Conservation (phyloP, 2,329 filamentous ascomycete species). For the Neocatenulostroma microsporum region DNA sequence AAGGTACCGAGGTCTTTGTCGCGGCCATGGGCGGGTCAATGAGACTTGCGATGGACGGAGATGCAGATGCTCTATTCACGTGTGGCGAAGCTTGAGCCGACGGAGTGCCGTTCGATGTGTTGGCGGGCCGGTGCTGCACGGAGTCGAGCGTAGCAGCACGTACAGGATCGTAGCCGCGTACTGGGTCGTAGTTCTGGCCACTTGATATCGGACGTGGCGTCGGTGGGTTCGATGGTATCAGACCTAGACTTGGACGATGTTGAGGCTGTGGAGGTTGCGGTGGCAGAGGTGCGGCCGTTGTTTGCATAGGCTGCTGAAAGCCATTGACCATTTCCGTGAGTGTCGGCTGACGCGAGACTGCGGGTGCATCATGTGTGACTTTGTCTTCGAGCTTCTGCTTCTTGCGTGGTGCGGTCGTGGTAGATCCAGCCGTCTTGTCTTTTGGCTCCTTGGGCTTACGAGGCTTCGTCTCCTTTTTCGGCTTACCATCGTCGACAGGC, state of each 20-base stretch:
- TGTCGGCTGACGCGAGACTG: conserved; percentile 31
- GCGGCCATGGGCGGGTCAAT: conserved; percentile 58
- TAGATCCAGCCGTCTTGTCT: conserved; percentile 34
- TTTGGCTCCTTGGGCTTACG: conserved; percentile 42
- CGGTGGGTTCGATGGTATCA: conserved; percentile 29
- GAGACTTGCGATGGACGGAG: conserved; percentile 83
- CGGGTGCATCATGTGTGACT: conserved; percentile 18
- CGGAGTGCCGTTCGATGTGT: conserved; percentile 16
- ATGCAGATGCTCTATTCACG: conserved; percentile 70
- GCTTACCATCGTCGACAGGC: conserved; percentile 34
- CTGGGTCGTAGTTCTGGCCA: conserved; percentile 82
- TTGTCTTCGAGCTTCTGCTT: conserved; percentile 36
- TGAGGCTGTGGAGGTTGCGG: conserved; percentile 17
- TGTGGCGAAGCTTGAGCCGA: conserved; percentile 35
- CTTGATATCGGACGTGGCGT: conserved; percentile 50
- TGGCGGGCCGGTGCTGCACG: conserved; percentile 18
- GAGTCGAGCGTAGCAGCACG: conserved; percentile 46
- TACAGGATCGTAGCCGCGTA: conserved; percentile 80
- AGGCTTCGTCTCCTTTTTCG: conserved; percentile 32
- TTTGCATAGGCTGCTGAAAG: conserved; percentile 21
- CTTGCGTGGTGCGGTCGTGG: conserved; percentile 41
- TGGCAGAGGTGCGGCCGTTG: conserved; percentile 22
- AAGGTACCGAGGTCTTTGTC: conserved; percentile 30
- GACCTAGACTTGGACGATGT: conserved; percentile 8
- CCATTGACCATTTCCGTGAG: conserved; percentile 34